Percentiles rank a stretch among this genome's conserved stretches.
phyloP scores from a whole-genome alignment of 371 early-diverging fungal species.

The Mortierella sp. region DNA sequence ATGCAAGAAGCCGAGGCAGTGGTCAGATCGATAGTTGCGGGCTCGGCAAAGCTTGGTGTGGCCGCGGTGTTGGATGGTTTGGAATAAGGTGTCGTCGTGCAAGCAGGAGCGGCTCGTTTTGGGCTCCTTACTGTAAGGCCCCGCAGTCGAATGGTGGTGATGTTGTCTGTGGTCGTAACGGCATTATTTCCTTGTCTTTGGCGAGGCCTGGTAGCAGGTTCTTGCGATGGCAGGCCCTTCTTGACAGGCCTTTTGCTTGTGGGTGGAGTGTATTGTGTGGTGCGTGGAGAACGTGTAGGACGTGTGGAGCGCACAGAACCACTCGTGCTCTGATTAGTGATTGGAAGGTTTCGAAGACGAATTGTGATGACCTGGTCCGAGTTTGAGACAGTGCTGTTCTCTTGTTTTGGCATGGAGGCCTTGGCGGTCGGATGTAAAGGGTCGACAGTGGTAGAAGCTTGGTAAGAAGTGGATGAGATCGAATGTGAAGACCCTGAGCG shows the following conservation, averaged over 20 bases:
- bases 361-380: constrained; percentile 18
- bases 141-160: constrained; percentile 11
- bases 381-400: constrained; percentile 15
- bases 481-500: too few relatives aligned
- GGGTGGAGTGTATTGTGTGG: too few relatives aligned
- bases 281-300: too few relatives aligned
- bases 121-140: not conserved
- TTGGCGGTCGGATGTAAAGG: constrained; percentile 1
- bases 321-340: constrained; percentile 1
- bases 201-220: too few relatives aligned
- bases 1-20: too few relatives aligned
- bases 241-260: too few relatives aligned
- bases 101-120: constrained; percentile 8
- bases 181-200: not conserved
- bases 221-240: too few relatives aligned
- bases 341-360: constrained; percentile 15
- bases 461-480: constrained; percentile 4
- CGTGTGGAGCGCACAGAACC: too few relatives aligned
- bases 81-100: not conserved
- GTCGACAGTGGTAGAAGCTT: constrained; percentile 10
- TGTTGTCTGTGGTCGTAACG: constrained; percentile 13
- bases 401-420: constrained; percentile 1
- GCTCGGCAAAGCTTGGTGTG: too few relatives aligned
- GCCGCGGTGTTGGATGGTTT: too few relatives aligned
- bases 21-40: too few relatives aligned